These are phyloP conservation scores for Phalaenopsis aphrodite DNA, from an alignment of 106 monocot species.

Conservation along the genomic window DNA sequence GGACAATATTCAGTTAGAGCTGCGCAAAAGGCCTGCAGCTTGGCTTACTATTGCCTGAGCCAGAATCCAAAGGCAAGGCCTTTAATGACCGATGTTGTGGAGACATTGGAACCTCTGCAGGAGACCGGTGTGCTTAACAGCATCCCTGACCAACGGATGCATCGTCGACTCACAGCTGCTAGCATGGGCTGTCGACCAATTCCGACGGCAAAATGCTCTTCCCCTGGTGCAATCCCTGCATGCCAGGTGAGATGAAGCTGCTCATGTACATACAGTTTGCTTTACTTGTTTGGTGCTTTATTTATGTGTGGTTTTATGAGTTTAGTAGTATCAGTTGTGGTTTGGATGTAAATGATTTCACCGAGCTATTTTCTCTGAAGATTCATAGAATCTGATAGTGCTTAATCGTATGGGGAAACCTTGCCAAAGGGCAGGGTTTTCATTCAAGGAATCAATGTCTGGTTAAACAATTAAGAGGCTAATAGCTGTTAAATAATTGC, in stretches of 20 bases:
- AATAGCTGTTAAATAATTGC: not conserved
- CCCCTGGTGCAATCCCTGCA: slow-evolving; percentile 24
- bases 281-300: not conserved
- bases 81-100: slow-evolving; percentile 81
- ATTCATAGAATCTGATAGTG: not conserved
- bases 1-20: slow-evolving; percentile 56
- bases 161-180: slow-evolving; percentile 15
- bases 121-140: not conserved
- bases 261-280: not conserved
- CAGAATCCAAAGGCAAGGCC: slow-evolving; percentile 81
- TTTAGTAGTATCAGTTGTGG: not conserved
- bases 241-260: slow-evolving; percentile 46
- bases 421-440: slow-evolving; percentile 7
- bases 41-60: slow-evolving; percentile 77
- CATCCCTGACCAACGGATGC: slow-evolving; percentile 22
- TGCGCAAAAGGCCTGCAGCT: slow-evolving; percentile 68
- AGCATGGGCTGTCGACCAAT: slow-evolving; percentile 26
- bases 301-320: not conserved
- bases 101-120: slow-evolving; percentile 73
- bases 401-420: not conserved
- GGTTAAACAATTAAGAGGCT: not conserved
- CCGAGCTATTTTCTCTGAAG: not conserved
- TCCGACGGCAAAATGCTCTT: slow-evolving; percentile 36
- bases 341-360: not conserved
- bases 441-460: not conserved